Evolutionary conservation across 202 grass and related monocot species (phyloP).

Genomic region (Carex arenaria): DNA sequence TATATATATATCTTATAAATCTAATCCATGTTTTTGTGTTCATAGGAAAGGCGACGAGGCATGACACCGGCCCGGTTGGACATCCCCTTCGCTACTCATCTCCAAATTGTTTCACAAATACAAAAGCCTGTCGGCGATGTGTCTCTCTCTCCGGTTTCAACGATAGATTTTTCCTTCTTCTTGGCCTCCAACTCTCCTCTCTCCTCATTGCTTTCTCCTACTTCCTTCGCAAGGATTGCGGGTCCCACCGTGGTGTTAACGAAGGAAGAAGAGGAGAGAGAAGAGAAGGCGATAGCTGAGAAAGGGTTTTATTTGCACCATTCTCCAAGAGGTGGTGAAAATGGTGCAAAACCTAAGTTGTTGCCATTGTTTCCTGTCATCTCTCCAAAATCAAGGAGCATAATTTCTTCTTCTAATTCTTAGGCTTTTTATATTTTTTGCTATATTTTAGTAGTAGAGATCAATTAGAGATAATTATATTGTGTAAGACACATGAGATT

Average conservation of each 20-base stretch:
- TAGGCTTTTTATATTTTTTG: not conserved
- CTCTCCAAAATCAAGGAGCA: conserved; percentile 18
- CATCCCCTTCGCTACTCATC: conserved; percentile 33
- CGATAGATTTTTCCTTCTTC: conserved; percentile 42
- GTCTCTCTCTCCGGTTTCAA: conserved; percentile 59
- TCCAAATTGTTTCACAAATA: conserved; percentile 22
- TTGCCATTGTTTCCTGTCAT: conserved; percentile 67
- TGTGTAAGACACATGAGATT: not conserved
- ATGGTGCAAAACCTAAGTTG: conserved; percentile 42
- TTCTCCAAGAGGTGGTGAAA: conserved; percentile 39
- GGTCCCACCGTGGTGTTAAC: conserved; percentile 45
- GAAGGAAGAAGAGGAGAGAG: conserved; percentile 55
- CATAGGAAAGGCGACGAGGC: conserved; percentile 40
- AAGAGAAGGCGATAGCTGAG: conserved; percentile 73
- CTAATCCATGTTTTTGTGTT: not conserved
- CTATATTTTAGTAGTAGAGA: not conserved
- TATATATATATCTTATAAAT: not conserved
- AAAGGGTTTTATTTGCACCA: conserved; percentile 81
- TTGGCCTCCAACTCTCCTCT: conserved; percentile 24
- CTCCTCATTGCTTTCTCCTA: conserved; percentile 28
- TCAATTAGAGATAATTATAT: not conserved
- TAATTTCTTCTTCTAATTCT: conserved; percentile 12
- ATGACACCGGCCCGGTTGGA: conserved; percentile 49
- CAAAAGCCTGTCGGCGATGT: conserved; percentile 17
- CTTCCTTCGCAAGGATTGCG: conserved; percentile 30